Conservation (phyloP, 2,329 filamentous ascomycete genomes). For the Aspergillus pseudoglaucus region DNA sequence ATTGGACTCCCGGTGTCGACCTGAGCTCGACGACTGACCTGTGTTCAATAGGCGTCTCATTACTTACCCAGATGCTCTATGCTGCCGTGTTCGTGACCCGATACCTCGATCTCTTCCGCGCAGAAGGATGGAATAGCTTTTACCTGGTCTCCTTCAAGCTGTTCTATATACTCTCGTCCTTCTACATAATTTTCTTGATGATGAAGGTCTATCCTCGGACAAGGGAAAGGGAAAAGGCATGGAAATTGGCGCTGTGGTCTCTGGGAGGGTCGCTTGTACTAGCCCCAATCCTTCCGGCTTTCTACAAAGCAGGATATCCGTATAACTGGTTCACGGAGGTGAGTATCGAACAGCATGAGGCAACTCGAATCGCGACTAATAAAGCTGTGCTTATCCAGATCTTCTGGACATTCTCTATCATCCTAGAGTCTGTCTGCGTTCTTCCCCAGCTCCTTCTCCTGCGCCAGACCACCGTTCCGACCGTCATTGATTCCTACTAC, state of each 20-base stretch:
- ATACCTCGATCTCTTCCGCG: slow-evolving; percentile 73
- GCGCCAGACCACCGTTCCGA: slow-evolving; percentile 89
- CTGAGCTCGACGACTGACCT: slow-evolving; percentile 4
- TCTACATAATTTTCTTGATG: slow-evolving; percentile 86
- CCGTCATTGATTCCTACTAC: slow-evolving; percentile 95
- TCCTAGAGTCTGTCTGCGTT: slow-evolving; percentile 85
- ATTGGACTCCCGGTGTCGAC: background rate
- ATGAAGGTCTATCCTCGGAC: slow-evolving; percentile 78
- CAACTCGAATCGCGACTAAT: background rate
- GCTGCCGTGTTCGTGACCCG: slow-evolving; percentile 76
- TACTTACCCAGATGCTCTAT: slow-evolving; percentile 85
- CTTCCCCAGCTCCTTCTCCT: slow-evolving; percentile 87
- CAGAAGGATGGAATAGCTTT: slow-evolving; percentile 24
- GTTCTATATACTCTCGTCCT: slow-evolving; percentile 75
- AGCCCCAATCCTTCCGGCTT: slow-evolving; percentile 66
- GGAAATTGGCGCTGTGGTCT: slow-evolving; percentile 74
- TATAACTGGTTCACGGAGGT: slow-evolving; percentile 35
- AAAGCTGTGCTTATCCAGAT: slow-evolving; percentile 45
- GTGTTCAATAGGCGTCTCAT: slow-evolving; percentile 62
- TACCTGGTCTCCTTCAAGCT: slow-evolving; percentile 84
- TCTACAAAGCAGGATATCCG: slow-evolving; percentile 54
- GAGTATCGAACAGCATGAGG: slow-evolving; percentile 6
- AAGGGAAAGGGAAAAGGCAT: slow-evolving; percentile 85
- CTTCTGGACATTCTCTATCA: slow-evolving; percentile 80
- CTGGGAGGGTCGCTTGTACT: slow-evolving; percentile 59